Evolutionary conservation across 768 basidiomycete species (phyloP), one percentile per base, ranked within the genome.

Genomic region (Kwoniella heveanensis): DNA sequence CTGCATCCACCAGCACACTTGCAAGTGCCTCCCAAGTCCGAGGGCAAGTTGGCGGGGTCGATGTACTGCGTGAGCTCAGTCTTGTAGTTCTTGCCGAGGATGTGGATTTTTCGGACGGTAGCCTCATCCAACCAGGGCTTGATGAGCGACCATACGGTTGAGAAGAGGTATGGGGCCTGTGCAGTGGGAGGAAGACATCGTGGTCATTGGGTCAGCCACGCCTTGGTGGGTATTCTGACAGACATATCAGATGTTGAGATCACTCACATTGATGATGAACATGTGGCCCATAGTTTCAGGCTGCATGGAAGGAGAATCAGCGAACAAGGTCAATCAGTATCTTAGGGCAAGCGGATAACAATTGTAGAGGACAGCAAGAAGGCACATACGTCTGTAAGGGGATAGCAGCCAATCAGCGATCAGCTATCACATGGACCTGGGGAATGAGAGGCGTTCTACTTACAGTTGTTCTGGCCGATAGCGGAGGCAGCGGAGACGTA

Each of bases 121-220:
- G 94, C 96, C 71, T 88, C 88, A 80, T 98, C 95, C 71, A 99
- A 83, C 91, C 91, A 98, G 2, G 87, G 87, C 83, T 91, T 95
- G 83, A 98, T 86, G 68, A 93, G 78, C 21, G 82, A 77, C 94
- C 94, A 99, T 22, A 95, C 89, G 39, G 88, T 85, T 54, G 86
- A 85, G 83, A 99, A 99, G 55, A 87, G 85, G 88, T 89, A 97
- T 0, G 95, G 95, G 0, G 92, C 77, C 77, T 78, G 62, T 22
- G 30, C 10, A 37, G 54, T 17, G 24, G 24, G 37, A 32, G n/a
- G 22, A 32, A 25, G 13, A 26, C 7, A 36, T 36, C 32, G 32
- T 36, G 32, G 13, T 13, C 32, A n/a, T n/a, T n/a, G n/a, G n/a
- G n/a, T n/a, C n/a, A n/a, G 13, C 32, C 13, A 32, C 32, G 13